These are phyloP conservation scores for Verbascum thapsus DNA, from an alignment of 257 asterid species.

Conservation along the genomic window DNA sequence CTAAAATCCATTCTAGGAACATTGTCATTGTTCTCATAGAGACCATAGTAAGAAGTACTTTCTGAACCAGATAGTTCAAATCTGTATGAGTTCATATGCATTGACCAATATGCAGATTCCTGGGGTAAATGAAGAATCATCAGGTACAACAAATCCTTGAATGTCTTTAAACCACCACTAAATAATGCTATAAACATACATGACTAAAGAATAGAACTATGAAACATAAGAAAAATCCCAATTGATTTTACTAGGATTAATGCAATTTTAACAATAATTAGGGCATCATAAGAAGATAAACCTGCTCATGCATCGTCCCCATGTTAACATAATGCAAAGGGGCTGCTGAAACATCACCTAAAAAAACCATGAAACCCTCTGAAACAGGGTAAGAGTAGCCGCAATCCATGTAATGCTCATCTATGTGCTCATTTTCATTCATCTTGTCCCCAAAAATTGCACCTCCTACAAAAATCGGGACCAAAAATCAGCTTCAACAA, in stretches of 20 bases:
- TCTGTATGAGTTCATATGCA: slow-evolving; percentile 71
- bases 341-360: slow-evolving; percentile 48
- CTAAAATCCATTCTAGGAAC: slow-evolving; percentile 52
- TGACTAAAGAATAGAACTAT: not conserved
- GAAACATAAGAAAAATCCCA: too few species aligned
- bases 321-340: slow-evolving; percentile 56
- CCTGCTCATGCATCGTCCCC: slow-evolving; percentile 63
- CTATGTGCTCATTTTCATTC: slow-evolving; percentile 58
- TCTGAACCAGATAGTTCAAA: slow-evolving; percentile 60
- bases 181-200: slow-evolving; percentile 4
- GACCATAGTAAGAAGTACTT: slow-evolving; percentile 56
- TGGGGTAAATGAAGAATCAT: slow-evolving; percentile 34
- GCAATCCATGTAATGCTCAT: slow-evolving; percentile 52
- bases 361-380: slow-evolving; percentile 51
- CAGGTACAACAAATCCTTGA: not conserved
- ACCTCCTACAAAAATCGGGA: slow-evolving; percentile 22
- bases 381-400: slow-evolving; percentile 61
- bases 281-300: slow-evolving; percentile 19
- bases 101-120: slow-evolving; percentile 79
- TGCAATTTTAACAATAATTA: slow-evolving; percentile 1
- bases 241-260: too few species aligned
- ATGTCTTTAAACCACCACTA: too few species aligned
- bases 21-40: slow-evolving; percentile 44
- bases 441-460: slow-evolving; percentile 31
- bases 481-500: slow-evolving; percentile 23